A percentile compares a stretch with the other conserved stretches of the same genome.
These are phyloP conservation scores for Scheffersomyces insectosa DNA, from an alignment of 1,139 yeast species.

Conservation along the genomic window DNA sequence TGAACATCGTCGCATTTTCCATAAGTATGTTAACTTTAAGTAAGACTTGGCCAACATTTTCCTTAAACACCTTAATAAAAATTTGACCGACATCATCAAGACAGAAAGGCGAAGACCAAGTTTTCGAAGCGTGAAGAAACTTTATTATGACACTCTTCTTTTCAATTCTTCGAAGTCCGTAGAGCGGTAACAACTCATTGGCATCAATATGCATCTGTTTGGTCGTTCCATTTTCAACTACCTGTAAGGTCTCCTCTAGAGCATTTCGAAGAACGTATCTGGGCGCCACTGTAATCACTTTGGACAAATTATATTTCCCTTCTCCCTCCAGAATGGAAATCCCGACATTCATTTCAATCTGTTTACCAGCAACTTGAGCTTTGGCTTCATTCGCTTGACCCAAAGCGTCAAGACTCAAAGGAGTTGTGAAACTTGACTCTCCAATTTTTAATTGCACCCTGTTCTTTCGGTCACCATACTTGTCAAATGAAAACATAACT, in stretches of 20 bases:
- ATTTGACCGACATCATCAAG: slow-evolving; percentile 79
- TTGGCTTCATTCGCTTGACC: slow-evolving; percentile 76
- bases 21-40: slow-evolving; percentile 71
- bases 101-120: slow-evolving; percentile 88
- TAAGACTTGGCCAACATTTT: slow-evolving; percentile 64
- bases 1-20: slow-evolving; percentile 79
- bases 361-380: slow-evolving; percentile 58
- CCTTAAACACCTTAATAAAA: slow-evolving; percentile 67
- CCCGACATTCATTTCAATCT: slow-evolving; percentile 75
- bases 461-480: slow-evolving; percentile 56
- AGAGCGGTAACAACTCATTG: slow-evolving; percentile 60
- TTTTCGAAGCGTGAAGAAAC: slow-evolving; percentile 56
- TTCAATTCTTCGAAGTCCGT: slow-evolving; percentile 51
- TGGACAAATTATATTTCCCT: slow-evolving; percentile 77
- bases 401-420: slow-evolving; percentile 84
- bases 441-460: slow-evolving; percentile 70
- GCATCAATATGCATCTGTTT: slow-evolving; percentile 46
- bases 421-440: slow-evolving; percentile 74
- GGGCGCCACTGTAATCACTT: slow-evolving; percentile 80
- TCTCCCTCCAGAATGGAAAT: slow-evolving; percentile 79
- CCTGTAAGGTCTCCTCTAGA: slow-evolving; percentile 53
- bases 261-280: slow-evolving; percentile 74
- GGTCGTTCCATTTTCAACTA: slow-evolving; percentile 71
- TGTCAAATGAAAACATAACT: slow-evolving; percentile 81
- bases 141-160: slow-evolving; percentile 60